These are phyloP conservation scores for Naganishia liquefaciens DNA, from an alignment of 1,284 basidiomycete species.

Conservation along the genomic window DNA sequence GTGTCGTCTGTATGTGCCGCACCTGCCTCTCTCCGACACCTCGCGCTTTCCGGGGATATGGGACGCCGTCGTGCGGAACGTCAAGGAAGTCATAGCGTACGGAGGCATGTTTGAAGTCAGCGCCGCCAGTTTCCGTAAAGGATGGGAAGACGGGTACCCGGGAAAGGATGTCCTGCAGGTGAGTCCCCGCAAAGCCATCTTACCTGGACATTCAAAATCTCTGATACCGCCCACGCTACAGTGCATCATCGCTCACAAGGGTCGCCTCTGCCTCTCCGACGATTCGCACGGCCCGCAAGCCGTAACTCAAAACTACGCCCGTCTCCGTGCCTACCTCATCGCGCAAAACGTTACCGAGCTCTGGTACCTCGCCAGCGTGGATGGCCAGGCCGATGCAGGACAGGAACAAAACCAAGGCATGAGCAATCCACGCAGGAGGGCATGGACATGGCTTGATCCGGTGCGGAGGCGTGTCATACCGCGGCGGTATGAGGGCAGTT, in stretches of 20 bases:
- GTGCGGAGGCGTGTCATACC: neutral
- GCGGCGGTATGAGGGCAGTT: slow-evolving; percentile 22
- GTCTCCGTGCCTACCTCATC: slow-evolving; percentile 68
- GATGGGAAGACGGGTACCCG: slow-evolving; percentile 84
- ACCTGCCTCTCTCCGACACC: slow-evolving; percentile 56
- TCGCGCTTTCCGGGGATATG: slow-evolving; percentile 62
- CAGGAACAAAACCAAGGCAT: neutral
- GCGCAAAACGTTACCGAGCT: slow-evolving; percentile 64
- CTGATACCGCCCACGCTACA: too few species aligned
- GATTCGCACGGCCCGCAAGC: slow-evolving; percentile 89
- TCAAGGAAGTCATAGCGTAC: slow-evolving; percentile 71
- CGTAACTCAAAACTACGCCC: slow-evolving; percentile 83
- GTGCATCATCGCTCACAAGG: slow-evolving; percentile 68
- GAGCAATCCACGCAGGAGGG: neutral
- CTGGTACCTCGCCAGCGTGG: slow-evolving; percentile 61
- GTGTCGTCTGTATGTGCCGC: slow-evolving; percentile 75
- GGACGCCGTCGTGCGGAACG: slow-evolving; percentile 72
- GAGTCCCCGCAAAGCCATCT: too few species aligned
- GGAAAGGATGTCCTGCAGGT: slow-evolving; percentile 73
- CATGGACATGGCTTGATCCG: slow-evolving; percentile 10
- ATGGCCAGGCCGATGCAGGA: neutral
- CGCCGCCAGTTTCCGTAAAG: slow-evolving; percentile 87
- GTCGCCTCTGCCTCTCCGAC: slow-evolving; percentile 84
- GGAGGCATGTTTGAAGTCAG: slow-evolving; percentile 94
- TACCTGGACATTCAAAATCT: too few species aligned